phyloP scores from a whole-genome alignment of 75 land plant genomes.

The Sequoiadendron giganteum region DNA sequence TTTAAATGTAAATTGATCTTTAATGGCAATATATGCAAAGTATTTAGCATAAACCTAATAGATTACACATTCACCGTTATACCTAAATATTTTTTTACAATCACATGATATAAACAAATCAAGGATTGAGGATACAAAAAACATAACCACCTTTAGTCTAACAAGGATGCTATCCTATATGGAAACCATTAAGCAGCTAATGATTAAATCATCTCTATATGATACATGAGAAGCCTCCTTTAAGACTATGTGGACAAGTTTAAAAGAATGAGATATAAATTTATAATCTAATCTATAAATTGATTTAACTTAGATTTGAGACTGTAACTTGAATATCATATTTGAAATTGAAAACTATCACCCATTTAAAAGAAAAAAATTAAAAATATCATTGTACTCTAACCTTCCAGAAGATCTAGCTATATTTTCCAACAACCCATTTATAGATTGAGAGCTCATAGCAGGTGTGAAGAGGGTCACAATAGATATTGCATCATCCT shows the following conservation, averaged over 20 bases:
- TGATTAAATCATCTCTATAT: neutral
- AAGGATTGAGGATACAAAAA: neutral
- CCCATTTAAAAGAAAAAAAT: neutral
- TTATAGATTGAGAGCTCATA: neutral
- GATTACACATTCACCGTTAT: neutral
- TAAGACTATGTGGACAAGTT: neutral
- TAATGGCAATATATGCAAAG: too few species aligned
- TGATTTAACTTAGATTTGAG: neutral
- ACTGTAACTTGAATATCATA: neutral
- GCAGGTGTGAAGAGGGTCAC: constrained; percentile 17
- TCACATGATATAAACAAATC: neutral
- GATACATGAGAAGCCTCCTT: neutral
- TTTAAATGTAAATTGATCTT: too few species aligned
- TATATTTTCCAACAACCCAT: neutral
- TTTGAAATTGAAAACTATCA: neutral
- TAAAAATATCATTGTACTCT: neutral
- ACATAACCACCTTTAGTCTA: neutral
- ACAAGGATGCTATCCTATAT: neutral
- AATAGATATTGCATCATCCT: constrained; percentile 29
- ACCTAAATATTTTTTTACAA: neutral
- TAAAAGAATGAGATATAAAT: neutral
- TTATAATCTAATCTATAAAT: neutral
- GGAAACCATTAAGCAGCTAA: neutral
- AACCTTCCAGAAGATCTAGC: neutral
- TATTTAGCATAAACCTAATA: too few species aligned